Base-by-base conservation (phyloP, 2,329 filamentous ascomycete genomes). In the Penicillium digitatum region DNA sequence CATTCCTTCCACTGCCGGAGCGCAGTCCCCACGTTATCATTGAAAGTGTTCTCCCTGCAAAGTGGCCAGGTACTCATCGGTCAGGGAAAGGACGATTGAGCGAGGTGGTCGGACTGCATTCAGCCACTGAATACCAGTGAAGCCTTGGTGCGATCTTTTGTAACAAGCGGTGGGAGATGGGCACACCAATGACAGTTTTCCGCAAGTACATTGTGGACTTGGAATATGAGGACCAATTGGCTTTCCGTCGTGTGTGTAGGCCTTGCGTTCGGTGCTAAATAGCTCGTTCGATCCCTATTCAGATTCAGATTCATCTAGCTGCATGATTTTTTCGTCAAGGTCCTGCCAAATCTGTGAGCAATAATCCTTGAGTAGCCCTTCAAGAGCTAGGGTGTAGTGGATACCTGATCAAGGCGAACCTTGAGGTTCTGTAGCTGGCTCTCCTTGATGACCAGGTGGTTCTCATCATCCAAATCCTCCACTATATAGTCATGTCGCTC, bases 401-500 rank as follows among this genome's bases (percentile, higher is more conserved):
- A 31, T 69, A 78, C 76, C 63, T 68, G 71, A 52, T 75, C 74
- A 35, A 78, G 59, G 42, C 74, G 65, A 7, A 62, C 63, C 56
- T 78, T 78, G 48, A 78, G 52, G 29, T 74, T 72, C 56, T 69
- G 66, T 7, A 78, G 61, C 61, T 78, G 75, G 52, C 70, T 77
- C 57, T 78, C 76, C 52, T 78, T 78, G 49, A 78, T 74, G 1
- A 78, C 75, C 1, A 78, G 62, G 38, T 74, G 74, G 10, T 73
- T 69, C 50, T 77, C 73, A 59, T 78, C 76, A 51, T 78, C 76
- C 7, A 78, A 60, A 46, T 78, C 76, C 54, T 78, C 76, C 46
- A 78, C 74, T 34, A 78, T 76, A 55, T 77, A 78, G 61, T 78
- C 76, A 54, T 78, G 75, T 45, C 69, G 63, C 51, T 76, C 74